Percentiles rank a stretch among this genome's conserved stretches.
Conservation (phyloP, 257 asterid genomes). For the Capsicum chinense region DNA sequence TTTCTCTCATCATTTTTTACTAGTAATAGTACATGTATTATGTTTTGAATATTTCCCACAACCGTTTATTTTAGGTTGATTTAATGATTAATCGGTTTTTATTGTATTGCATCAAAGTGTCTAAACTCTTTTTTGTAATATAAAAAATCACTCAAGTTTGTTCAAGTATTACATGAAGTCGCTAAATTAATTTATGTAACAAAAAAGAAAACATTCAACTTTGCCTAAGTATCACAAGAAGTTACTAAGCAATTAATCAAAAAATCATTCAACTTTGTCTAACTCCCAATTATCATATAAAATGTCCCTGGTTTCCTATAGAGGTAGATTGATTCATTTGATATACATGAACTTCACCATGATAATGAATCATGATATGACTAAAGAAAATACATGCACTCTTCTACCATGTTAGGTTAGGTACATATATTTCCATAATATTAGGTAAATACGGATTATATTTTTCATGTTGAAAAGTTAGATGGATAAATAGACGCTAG, state of each 20-base stretch:
- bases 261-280: background rate
- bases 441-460: background rate
- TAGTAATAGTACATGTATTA: background rate
- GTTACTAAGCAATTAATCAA: background rate
- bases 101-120: background rate
- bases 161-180: background rate
- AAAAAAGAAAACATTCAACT: background rate
- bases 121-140: background rate
- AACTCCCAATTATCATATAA: too few relatives aligned
- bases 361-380: background rate
- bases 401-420: background rate
- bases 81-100: background rate
- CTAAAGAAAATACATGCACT: background rate
- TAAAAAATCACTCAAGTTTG: background rate
- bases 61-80: background rate
- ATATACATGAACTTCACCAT: background rate
- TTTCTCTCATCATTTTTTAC: background rate
- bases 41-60: background rate
- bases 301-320: too few relatives aligned
- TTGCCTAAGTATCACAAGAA: background rate
- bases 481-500: background rate
- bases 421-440: conserved; percentile 1
- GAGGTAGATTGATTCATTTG: background rate
- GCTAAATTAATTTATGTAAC: background rate
- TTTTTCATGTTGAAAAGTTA: conserved; percentile 12